phyloP scores from a whole-genome alignment of 2,329 filamentous ascomycete genomes.

The Hypoxylon sp. region DNA sequence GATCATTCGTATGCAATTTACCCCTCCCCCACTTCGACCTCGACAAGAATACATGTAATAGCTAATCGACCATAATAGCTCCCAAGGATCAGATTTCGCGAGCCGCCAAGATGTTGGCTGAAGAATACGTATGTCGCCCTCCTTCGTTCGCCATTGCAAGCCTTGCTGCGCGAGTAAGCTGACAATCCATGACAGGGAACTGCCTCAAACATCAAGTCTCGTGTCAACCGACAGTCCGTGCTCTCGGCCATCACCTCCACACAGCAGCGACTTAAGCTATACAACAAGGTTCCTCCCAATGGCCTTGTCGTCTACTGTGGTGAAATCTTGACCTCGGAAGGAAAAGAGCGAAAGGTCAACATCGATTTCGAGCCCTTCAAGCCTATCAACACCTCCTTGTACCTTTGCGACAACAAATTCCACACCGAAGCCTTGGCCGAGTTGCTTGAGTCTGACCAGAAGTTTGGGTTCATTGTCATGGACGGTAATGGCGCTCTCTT shows the following conservation, averaged over 20 bases:
- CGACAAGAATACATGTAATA: constrained; percentile 13
- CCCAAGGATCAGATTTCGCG: constrained; percentile 98
- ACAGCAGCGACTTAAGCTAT: constrained; percentile 98
- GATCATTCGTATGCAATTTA: constrained; percentile 81
- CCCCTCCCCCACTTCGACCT: constrained; percentile 41
- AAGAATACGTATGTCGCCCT: constrained; percentile 87
- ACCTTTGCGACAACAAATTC: constrained; percentile 99
- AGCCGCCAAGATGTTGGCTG: constrained; percentile 99
- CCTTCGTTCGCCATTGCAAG: not conserved
- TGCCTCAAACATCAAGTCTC: constrained; percentile 99
- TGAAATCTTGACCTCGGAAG: constrained; percentile 99
- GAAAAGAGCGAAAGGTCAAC: constrained; percentile 99
- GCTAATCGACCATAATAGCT: constrained; percentile 61
- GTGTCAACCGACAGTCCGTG: constrained; percentile 97
- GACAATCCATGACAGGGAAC: constrained; percentile 72
- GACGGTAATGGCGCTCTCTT: constrained; percentile 98
- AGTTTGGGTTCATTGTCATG: constrained; percentile 99
- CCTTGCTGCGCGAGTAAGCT: constrained; percentile 29
- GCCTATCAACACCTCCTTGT: constrained; percentile 99
- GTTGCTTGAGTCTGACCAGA: constrained; percentile 97
- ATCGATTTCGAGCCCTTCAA: constrained; percentile 99
- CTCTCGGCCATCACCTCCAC: constrained; percentile 98
- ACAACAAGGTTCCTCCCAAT: constrained; percentile 98
- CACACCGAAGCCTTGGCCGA: constrained; percentile 97
- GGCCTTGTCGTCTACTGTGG: constrained; percentile 98